A percentile compares a stretch with the other conserved stretches of the same genome.
phyloP scores from a whole-genome alignment of 805 yeast genomes.

The Lipomyces anomalus region DNA sequence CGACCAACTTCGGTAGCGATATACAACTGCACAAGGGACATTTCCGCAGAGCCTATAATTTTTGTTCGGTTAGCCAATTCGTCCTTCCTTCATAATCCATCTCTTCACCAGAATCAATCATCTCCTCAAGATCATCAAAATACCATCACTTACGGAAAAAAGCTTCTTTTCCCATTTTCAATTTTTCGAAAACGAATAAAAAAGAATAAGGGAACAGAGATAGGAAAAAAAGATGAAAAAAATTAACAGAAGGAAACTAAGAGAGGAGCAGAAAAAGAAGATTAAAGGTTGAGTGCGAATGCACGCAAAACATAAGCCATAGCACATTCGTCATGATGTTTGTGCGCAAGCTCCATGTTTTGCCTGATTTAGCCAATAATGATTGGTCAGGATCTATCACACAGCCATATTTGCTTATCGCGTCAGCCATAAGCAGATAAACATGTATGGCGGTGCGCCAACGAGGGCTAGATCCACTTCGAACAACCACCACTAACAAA shows the following conservation, averaged over 20 bases:
- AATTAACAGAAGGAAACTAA: constrained; percentile 1
- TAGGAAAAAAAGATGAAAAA: neutral
- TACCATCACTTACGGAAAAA: constrained; percentile 25
- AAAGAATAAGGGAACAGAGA: neutral
- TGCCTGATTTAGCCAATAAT: neutral
- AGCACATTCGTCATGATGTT: neutral
- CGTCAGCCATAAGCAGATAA: too few species aligned
- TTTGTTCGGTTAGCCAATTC: neutral
- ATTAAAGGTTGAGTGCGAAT: neutral
- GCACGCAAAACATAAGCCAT: neutral
- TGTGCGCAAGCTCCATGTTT: neutral
- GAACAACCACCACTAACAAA: too few species aligned
- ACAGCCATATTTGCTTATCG: too few species aligned
- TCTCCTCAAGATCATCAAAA: neutral
- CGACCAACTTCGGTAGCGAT: constrained; percentile 86
- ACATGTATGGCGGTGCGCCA: too few species aligned
- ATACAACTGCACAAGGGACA: constrained; percentile 88
- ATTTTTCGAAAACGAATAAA: neutral
- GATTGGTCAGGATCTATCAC: too few species aligned
- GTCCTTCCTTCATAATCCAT: neutral
- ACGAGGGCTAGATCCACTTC: too few species aligned
- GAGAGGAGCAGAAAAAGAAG: neutral
- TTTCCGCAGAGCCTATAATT: constrained; percentile 76
- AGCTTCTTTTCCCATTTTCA: constrained; percentile 24
- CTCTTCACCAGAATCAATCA: neutral